phyloP scores from a whole-genome alignment of 2,329 filamentous ascomycete species.

The Aureobasidium sp. region DNA sequence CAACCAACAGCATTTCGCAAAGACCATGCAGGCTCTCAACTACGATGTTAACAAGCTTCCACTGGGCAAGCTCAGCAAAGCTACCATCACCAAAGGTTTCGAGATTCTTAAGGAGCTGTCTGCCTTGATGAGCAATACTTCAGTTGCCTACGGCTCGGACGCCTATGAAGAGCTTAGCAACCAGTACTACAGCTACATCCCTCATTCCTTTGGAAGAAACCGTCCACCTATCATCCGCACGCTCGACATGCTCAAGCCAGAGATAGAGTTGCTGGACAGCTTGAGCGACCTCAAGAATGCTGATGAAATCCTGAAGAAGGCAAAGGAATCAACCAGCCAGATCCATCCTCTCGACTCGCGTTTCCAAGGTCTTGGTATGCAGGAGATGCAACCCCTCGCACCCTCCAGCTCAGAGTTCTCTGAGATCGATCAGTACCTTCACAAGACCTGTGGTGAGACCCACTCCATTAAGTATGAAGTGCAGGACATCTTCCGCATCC shows the following conservation, averaged over 20 bases:
- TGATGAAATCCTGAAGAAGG: conserved; percentile 62
- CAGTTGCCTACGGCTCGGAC: conserved; percentile 37
- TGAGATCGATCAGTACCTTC: conserved; percentile 58
- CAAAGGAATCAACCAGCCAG: conserved; percentile 38
- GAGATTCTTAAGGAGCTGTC: conserved; percentile 68
- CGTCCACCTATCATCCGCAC: conserved; percentile 59
- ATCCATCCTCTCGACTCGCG: conserved; percentile 63
- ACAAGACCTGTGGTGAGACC: conserved; percentile 56
- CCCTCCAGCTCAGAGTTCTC: conserved; percentile 52
- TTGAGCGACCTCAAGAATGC: conserved; percentile 80
- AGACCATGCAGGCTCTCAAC: conserved; percentile 56
- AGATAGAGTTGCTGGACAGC: conserved; percentile 71
- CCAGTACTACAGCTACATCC: conserved; percentile 71
- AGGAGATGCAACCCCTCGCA: conserved; percentile 67
- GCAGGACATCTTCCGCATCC: conserved; percentile 72
- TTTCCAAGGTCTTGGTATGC: conserved; percentile 60
- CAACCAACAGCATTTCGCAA: conserved; percentile 62
- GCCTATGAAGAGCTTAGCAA: conserved; percentile 62
- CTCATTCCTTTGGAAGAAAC: conserved; percentile 68
- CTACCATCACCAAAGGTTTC: conserved; percentile 66
- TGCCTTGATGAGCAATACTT: conserved; percentile 50
- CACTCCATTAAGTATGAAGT: conserved; percentile 55
- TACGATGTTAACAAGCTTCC: conserved; percentile 71
- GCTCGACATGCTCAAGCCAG: conserved; percentile 54
- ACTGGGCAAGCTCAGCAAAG: conserved; percentile 73